Evolutionary conservation across 176 grass and related monocot genomes (phyloP), one percentile per base, ranked within the genome.

Genomic region (Eleusine coracana): DNA sequence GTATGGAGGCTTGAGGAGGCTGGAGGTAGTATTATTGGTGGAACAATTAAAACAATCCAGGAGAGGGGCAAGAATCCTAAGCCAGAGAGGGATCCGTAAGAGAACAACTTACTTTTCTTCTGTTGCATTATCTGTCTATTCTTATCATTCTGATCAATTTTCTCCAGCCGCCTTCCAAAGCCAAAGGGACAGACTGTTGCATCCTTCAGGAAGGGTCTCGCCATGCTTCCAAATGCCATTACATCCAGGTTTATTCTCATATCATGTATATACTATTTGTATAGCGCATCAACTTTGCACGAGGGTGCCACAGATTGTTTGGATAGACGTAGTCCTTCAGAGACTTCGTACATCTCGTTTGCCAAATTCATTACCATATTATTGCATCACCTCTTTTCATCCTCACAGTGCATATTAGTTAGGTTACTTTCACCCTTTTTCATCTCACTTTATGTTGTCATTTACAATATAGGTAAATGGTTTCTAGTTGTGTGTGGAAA

Each of bases 101-200:
- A 81, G 18, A 76, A 23, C n/a, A 38, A 64, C 63, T 6, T 12
- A 31, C 21, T 62, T 52, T 78, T 56, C 44, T 83, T 68, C 83
- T 36, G 48, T 65, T 76, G 31, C n/a, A 27, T 67, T 20, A 60
- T 18, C 80, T 9, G 13, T n/a, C 5, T 61, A 50, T 61, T 90
- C 3, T 34, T 34, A 6, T 69, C 37, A 37, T 45, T 73, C 27
- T 86, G 34, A 86, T 60, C 3, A 55, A 10, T 74, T 74, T 63
- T 69, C 23, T 60, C 50, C 51, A 99, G 91, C 49, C 87, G 80
- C 28, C 88, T 99, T 80, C 93, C 93, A 0, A 87, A 86, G 75
- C 93, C 91, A 34, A 99, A 96, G 74, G 97, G 97, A 17, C 97
- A 99, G 83, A 96, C 93, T n/a, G 89, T 99, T 77, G 97, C 89